These are phyloP conservation scores for Kluyveromyces sp. DNA, from an alignment of 1,139 yeast species.

Conservation along the genomic window DNA sequence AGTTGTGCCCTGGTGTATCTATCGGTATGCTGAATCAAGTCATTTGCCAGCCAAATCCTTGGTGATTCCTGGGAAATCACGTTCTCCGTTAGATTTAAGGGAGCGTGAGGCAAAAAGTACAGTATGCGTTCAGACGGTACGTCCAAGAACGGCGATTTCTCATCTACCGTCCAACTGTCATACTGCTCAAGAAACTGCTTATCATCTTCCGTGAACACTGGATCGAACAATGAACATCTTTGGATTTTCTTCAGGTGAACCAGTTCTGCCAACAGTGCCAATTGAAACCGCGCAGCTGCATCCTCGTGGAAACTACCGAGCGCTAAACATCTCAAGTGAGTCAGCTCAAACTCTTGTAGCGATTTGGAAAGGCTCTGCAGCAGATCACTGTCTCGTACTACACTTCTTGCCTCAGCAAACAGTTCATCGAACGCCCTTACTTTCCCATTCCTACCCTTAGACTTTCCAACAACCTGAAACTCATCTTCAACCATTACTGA, in stretches of 20 bases:
- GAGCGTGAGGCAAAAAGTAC: constrained; percentile 71
- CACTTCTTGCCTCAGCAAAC: constrained; percentile 10
- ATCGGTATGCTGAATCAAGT: constrained; percentile 46
- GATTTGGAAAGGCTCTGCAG: constrained; percentile 22
- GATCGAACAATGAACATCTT: constrained; percentile 49
- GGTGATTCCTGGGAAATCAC: constrained; percentile 37
- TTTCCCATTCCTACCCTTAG: background rate
- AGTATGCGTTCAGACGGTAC: constrained; percentile 28
- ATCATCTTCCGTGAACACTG: constrained; percentile 49
- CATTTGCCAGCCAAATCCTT: constrained; percentile 40
- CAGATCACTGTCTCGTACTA: constrained; percentile 28
- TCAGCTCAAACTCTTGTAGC: constrained; percentile 15
- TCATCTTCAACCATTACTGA: background rate
- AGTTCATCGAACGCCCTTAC: constrained; percentile 1
- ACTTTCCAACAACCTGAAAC: background rate
- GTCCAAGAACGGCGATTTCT: constrained; percentile 12
- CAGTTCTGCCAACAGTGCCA: constrained; percentile 47
- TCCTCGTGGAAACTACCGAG: constrained; percentile 60
- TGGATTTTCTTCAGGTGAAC: constrained; percentile 26
- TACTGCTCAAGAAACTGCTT: constrained; percentile 27
- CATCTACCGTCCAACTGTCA: constrained; percentile 25
- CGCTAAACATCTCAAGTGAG: constrained; percentile 57
- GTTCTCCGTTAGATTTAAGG: constrained; percentile 47
- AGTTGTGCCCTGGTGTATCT: constrained; percentile 40
- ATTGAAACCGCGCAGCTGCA: constrained; percentile 54